Conservation (phyloP, 805 yeast genomes). For the Metschnikowia corniflorae region DNA sequence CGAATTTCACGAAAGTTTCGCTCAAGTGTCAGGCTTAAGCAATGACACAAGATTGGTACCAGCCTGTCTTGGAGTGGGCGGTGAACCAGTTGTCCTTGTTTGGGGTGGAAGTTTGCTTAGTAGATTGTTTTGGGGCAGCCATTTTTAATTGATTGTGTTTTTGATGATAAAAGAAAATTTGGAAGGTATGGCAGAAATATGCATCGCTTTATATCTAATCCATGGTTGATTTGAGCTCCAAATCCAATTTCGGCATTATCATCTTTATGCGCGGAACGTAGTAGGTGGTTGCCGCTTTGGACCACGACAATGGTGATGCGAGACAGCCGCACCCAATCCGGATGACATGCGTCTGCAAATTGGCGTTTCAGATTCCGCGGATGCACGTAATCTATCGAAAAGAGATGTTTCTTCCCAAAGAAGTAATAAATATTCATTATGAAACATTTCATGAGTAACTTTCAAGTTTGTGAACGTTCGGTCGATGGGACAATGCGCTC, state of each 20-base stretch:
- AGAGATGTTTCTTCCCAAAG: too few species aligned
- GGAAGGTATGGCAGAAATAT: background rate
- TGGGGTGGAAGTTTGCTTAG: constrained; percentile 2
- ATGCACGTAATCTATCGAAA: too few species aligned
- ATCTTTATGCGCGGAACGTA: constrained; percentile 2
- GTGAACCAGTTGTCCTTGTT: constrained; percentile 6
- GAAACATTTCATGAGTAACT: too few species aligned
- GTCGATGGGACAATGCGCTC: too few species aligned
- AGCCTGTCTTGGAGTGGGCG: constrained; percentile 3
- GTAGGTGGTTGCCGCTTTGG: constrained; percentile 1
- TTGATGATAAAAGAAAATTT: background rate
- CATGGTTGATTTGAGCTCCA: background rate
- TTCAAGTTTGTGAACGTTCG: too few species aligned
- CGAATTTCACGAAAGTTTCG: background rate
- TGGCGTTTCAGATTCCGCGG: constrained; percentile 1
- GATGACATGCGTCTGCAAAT: background rate
- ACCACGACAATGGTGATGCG: constrained; percentile 3
- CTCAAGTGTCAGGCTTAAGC: background rate
- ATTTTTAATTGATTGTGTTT: constrained; percentile 1
- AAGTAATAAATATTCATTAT: too few species aligned
- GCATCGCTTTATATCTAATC: background rate
- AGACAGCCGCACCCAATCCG: background rate
- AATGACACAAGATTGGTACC: constrained; percentile 5
- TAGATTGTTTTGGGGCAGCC: constrained; percentile 5
- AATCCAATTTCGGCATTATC: background rate